Conservation (phyloP, 2,329 filamentous ascomycete species). For the Pseudohalonectria lignicola region DNA sequence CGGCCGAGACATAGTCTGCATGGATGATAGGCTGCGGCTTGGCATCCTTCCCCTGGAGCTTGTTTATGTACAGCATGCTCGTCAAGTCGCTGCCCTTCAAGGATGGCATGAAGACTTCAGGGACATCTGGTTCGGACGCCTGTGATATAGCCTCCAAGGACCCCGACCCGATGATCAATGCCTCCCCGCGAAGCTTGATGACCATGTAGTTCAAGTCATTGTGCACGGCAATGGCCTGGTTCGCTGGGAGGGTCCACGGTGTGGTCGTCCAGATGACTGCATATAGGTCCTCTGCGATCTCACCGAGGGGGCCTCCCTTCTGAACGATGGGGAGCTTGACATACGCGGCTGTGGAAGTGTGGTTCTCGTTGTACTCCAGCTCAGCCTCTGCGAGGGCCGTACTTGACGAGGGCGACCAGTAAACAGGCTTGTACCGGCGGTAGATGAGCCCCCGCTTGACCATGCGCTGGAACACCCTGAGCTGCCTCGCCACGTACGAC, state of each 20-base stretch:
- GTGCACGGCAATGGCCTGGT: slow-evolving; percentile 78
- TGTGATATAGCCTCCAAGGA: slow-evolving; percentile 50
- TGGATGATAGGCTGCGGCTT: slow-evolving; percentile 60
- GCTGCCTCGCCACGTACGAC: slow-evolving; percentile 62
- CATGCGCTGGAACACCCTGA: slow-evolving; percentile 67
- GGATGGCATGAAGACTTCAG: slow-evolving; percentile 37
- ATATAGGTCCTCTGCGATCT: slow-evolving; percentile 41
- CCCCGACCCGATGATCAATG: slow-evolving; percentile 61
- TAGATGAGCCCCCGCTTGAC: slow-evolving; percentile 65
- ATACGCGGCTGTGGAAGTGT: slow-evolving; percentile 63
- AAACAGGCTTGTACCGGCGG: slow-evolving; percentile 69
- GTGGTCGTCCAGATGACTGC: slow-evolving; percentile 99
- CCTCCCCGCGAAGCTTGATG: slow-evolving; percentile 43
- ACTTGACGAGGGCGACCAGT: slow-evolving; percentile 72
- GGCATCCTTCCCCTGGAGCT: slow-evolving; percentile 49
- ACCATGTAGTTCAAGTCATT: slow-evolving; percentile 63
- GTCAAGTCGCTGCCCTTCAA: slow-evolving; percentile 57
- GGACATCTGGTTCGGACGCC: slow-evolving; percentile 30
- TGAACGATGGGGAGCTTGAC: slow-evolving; percentile 64
- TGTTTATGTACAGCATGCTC: slow-evolving; percentile 58
- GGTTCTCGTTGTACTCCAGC: slow-evolving; percentile 70
- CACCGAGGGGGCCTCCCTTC: slow-evolving; percentile 20
- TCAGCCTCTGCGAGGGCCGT: slow-evolving; percentile 79
- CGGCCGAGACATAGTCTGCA: slow-evolving; percentile 79
- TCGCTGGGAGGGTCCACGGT: slow-evolving; percentile 92